Conservation (phyloP, 78 protist genomes). For the Tieghemostelium lacteum region DNA sequence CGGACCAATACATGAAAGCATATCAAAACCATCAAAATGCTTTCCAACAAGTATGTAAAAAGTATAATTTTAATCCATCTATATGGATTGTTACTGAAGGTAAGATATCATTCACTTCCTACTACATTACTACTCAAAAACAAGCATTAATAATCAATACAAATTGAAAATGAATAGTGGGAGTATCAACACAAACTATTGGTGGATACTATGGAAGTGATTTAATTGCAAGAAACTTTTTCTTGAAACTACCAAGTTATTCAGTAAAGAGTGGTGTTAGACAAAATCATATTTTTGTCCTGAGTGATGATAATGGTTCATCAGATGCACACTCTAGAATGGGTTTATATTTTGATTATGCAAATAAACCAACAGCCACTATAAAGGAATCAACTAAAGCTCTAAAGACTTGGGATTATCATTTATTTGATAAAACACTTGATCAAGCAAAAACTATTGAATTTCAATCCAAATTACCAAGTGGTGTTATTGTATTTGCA, state of each 20-base stretch:
- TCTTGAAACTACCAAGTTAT: conserved; percentile 27
- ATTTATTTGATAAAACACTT: not conserved
- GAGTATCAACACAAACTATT: conserved; percentile 19
- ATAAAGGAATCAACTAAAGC: conserved; percentile 8
- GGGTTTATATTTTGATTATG: conserved; percentile 14
- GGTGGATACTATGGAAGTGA: conserved; percentile 24
- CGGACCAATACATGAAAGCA: conserved; percentile 8
- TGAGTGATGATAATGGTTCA: conserved; percentile 4
- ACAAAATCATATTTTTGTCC: conserved; percentile 40
- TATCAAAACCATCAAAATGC: not conserved
- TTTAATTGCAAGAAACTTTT: conserved; percentile 7
- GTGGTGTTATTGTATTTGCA: not conserved
- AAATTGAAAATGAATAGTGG: no score
- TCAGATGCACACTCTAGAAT: not conserved
- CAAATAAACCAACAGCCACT: not conserved
- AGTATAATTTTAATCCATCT: not conserved
- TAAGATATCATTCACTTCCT: no score
- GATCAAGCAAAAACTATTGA: not conserved
- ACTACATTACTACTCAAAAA: not conserved
- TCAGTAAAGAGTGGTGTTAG: not conserved
- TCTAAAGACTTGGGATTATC: conserved; percentile 12
- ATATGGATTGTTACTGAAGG: conserved; percentile 9
- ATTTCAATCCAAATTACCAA: not conserved
- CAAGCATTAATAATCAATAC: not conserved
- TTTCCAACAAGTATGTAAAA: not conserved